Conservation (phyloP, 176 grass and related monocot genomes). For the Phoenix dactylifera region DNA sequence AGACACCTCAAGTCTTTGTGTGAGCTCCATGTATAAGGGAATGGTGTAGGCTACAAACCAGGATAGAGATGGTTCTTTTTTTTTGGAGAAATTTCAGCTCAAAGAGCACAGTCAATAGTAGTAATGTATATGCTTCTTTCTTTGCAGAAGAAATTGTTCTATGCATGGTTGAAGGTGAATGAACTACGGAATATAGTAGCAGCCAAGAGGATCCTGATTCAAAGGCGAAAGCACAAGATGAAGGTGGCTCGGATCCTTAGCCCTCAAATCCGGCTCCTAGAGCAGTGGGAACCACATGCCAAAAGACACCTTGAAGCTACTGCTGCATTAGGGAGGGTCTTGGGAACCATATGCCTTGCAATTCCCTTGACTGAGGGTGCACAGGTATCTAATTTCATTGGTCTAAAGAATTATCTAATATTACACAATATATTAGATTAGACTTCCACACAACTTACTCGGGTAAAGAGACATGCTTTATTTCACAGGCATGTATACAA, state of each 20-base stretch:
- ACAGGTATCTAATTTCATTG: conserved; percentile 18
- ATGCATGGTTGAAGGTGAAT: conserved; percentile 60
- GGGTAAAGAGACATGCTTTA: no score
- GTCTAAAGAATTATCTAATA: no score
- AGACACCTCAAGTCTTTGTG: no score
- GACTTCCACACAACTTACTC: no score
- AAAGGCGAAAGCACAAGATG: conserved; percentile 70
- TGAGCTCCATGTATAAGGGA: no score
- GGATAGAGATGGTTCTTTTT: no score
- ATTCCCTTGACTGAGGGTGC: conserved; percentile 55
- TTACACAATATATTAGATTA: no score
- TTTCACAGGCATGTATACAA: no score
- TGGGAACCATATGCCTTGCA: conserved; percentile 42
- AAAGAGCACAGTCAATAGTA: no score
- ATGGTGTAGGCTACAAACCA: no score
- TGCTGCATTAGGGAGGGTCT: conserved; percentile 33
- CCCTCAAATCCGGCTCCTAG: conserved; percentile 48
- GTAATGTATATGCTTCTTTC: no score
- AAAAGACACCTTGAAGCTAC: conserved; percentile 47
- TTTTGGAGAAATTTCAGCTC: no score
- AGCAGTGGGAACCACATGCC: conserved; percentile 46
- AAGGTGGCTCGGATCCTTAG: conserved; percentile 43
- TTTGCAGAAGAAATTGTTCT: conserved; percentile 77
- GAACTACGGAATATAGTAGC: conserved; percentile 72
- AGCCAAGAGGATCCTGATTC: conserved; percentile 71